Percentiles rank a stretch among this genome's conserved stretches.
Evolutionary conservation across 2,329 filamentous ascomycete species (phyloP).

Genomic region (Fusarium graminum): DNA sequence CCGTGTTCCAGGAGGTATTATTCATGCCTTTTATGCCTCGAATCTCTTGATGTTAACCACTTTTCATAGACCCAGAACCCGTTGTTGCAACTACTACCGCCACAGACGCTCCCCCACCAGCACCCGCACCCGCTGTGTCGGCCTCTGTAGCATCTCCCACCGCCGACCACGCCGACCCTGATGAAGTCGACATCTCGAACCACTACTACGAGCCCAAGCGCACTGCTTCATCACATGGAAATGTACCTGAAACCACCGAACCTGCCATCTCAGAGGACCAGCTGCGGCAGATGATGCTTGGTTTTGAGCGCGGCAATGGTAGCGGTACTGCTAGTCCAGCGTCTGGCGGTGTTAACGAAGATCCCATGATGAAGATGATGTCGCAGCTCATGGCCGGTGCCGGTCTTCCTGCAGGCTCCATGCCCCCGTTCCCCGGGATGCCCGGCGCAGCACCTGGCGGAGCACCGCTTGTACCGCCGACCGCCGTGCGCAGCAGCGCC

Average conservation of each 20-base stretch:
- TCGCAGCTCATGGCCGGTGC: constrained; percentile 74
- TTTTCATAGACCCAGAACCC: constrained; percentile 24
- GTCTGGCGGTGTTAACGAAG: constrained; percentile 45
- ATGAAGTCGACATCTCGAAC: constrained; percentile 83
- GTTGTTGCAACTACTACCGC: constrained; percentile 37
- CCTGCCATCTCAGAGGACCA: constrained; percentile 66
- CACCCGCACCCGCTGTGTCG: constrained; percentile 52
- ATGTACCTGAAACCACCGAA: constrained; percentile 49
- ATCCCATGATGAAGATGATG: constrained; percentile 73
- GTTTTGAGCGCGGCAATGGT: constrained; percentile 58
- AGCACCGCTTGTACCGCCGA: constrained; percentile 52
- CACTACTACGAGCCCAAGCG: constrained; percentile 73
- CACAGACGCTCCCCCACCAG: constrained; percentile 49
- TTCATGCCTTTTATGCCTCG: not conserved
- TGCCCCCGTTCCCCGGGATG: constrained; percentile 54
- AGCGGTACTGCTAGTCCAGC: constrained; percentile 46
- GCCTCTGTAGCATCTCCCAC: constrained; percentile 50
- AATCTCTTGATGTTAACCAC: not conserved
- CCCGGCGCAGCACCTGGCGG: constrained; percentile 51
- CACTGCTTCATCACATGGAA: constrained; percentile 48
- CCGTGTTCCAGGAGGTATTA: constrained; percentile 53
- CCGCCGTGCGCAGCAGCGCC: constrained; percentile 48
- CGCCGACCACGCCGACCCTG: constrained; percentile 70
- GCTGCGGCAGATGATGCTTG: constrained; percentile 74
- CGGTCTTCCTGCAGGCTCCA: constrained; percentile 49